Conservation (phyloP, 306 rosid species). For the Prosopis cineraria region DNA sequence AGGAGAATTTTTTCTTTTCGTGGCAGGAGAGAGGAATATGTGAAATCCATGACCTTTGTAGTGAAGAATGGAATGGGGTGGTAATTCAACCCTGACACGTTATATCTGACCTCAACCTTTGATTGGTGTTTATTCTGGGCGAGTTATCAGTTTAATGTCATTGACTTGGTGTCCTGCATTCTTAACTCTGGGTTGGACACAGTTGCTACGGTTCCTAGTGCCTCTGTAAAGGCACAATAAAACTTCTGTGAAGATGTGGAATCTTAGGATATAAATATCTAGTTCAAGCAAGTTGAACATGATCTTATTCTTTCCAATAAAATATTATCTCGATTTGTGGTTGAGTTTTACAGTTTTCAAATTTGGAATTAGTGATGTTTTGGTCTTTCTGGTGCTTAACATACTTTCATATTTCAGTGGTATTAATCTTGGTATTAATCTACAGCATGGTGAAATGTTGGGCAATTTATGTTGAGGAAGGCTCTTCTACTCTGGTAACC, state of each 20-base stretch:
- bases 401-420: neutral
- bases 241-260: slow-evolving; percentile 10
- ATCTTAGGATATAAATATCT: neutral
- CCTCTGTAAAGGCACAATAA: neutral
- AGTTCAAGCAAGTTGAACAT: slow-evolving; percentile 8
- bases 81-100: neutral
- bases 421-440: slow-evolving; percentile 1
- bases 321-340: too few species aligned
- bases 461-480: neutral
- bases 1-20: neutral
- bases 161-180: neutral
- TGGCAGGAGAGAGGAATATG: too few species aligned
- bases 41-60: neutral
- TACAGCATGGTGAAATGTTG: neutral
- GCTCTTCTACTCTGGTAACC: neutral
- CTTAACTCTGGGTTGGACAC: slow-evolving; percentile 2
- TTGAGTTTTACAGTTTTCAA: slow-evolving; percentile 5
- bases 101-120: neutral
- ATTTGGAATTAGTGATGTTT: neutral
- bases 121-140: neutral
- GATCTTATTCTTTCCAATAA: neutral
- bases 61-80: neutral
- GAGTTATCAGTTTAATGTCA: neutral
- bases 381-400: slow-evolving; percentile 3
- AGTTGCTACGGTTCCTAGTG: neutral